phyloP scores from a whole-genome alignment of 78 protist species.

The Anaeramoeba flamelloides region DNA sequence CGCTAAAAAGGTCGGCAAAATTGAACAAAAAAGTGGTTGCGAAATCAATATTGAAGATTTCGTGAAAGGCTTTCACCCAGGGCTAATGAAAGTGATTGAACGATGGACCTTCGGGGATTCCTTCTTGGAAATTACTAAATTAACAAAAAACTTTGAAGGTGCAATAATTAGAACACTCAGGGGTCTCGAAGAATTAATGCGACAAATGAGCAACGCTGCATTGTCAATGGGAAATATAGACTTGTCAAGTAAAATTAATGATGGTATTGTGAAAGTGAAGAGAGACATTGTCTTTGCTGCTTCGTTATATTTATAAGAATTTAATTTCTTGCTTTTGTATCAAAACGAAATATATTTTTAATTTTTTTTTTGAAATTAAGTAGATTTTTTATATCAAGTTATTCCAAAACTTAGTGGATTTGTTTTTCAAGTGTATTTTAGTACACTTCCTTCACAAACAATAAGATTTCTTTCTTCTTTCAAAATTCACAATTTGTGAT shows the following conservation, averaged over 20 bases:
- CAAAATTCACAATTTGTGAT: no score
- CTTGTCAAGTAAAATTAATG: conserved; percentile 9
- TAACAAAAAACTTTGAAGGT: conserved; percentile 83
- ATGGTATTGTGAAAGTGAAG: conserved; percentile 23
- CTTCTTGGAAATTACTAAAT: conserved; percentile 53
- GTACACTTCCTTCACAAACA: no score
- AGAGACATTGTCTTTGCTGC: conserved; percentile 89
- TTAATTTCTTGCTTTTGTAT: no score
- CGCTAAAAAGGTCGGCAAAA: neutral
- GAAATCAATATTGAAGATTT: neutral
- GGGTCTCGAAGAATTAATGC: conserved; percentile 65
- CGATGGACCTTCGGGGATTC: conserved; percentile 53
- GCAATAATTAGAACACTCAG: conserved; percentile 49
- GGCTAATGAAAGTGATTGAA: no score
- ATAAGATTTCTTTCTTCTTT: no score
- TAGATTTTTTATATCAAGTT: no score
- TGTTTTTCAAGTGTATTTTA: no score
- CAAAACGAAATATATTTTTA: no score
- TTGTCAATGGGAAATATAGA: conserved; percentile 22
- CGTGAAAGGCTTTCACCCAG: neutral
- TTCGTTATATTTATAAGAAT: conserved; percentile 50
- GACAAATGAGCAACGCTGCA: conserved; percentile 70
- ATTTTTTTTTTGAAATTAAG: no score
- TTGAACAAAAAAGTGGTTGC: no score
- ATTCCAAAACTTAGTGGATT: no score